Percentiles rank a stretch among this genome's conserved stretches.
phyloP scores from a whole-genome alignment of 2,329 filamentous ascomycete genomes.

The Aureobasidium subglaciale region DNA sequence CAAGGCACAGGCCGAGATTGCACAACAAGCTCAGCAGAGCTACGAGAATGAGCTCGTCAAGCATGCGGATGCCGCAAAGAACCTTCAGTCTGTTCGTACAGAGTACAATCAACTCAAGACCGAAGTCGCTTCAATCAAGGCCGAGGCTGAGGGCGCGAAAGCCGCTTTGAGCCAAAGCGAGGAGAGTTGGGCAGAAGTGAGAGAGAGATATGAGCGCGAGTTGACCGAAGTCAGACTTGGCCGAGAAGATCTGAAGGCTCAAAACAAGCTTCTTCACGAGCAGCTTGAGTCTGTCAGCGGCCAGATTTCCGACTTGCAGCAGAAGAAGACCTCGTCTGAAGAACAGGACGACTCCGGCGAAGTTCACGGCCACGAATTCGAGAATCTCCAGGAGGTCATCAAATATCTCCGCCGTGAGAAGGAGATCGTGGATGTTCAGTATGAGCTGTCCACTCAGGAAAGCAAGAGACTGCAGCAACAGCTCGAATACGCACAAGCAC shows the following conservation, averaged over 20 bases:
- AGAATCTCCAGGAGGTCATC: conserved; percentile 77
- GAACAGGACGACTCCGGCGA: conserved; percentile 45
- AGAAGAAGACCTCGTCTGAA: conserved; percentile 54
- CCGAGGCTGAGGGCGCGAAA: conserved; percentile 81
- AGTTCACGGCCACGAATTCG: conserved; percentile 41
- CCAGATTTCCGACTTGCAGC: conserved; percentile 75
- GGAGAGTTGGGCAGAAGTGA: conserved; percentile 78
- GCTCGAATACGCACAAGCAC: conserved; percentile 74
- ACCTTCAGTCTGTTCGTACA: conserved; percentile 66
- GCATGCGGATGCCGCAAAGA: conserved; percentile 89
- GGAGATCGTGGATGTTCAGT: conserved; percentile 95
- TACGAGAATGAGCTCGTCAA: conserved; percentile 93
- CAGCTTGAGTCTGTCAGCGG: conserved; percentile 74
- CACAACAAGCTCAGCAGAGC: conserved; percentile 84
- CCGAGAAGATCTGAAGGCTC: conserved; percentile 74
- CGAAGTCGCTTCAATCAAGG: conserved; percentile 64
- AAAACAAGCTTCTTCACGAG: conserved; percentile 84
- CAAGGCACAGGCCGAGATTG: conserved; percentile 87
- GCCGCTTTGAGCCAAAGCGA: conserved; percentile 72
- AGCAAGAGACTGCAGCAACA: conserved; percentile 83
- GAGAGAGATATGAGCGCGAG: conserved; percentile 75
- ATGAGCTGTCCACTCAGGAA: conserved; percentile 82
- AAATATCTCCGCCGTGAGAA: conserved; percentile 89
- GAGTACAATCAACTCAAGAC: conserved; percentile 80
- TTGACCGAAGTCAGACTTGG: conserved; percentile 69